Percentiles rank a stretch among this genome's conserved stretches.
These are phyloP conservation scores for Polyporus tsugae DNA, from an alignment of 1,284 basidiomycete species.

Conservation along the genomic window DNA sequence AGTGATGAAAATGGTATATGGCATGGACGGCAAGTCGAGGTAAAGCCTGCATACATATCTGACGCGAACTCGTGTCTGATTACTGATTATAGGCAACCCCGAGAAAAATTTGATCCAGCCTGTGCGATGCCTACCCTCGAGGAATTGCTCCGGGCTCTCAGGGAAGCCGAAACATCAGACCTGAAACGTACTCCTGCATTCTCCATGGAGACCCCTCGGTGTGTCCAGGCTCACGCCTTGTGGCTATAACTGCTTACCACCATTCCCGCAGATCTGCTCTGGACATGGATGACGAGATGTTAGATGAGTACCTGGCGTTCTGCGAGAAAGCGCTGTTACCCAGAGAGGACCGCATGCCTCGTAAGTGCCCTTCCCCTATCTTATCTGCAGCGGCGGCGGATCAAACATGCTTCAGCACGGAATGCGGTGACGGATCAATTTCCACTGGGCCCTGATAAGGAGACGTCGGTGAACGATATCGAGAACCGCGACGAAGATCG, in stretches of 20 bases:
- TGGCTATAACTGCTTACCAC: not conserved
- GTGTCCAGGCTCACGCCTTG: not conserved
- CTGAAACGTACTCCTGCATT: slow-evolving; percentile 21
- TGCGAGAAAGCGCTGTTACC: slow-evolving; percentile 65
- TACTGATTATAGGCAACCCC: slow-evolving; percentile 42
- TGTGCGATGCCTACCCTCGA: slow-evolving; percentile 65
- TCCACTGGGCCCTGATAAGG: slow-evolving; percentile 21
- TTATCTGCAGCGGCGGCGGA: not conserved
- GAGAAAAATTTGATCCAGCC: slow-evolving; percentile 60
- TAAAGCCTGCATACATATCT: slow-evolving; percentile 34
- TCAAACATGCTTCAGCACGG: slow-evolving; percentile 29
- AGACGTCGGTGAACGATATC: not conserved
- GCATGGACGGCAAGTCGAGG: slow-evolving; percentile 78
- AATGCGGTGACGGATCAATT: slow-evolving; percentile 38
- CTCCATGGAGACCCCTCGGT: slow-evolving; percentile 19
- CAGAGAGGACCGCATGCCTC: slow-evolving; percentile 30
- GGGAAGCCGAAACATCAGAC: slow-evolving; percentile 47
- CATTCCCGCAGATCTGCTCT: slow-evolving; percentile 56
- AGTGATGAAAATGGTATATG: slow-evolving; percentile 85
- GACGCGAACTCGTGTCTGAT: not conserved
- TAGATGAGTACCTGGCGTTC: slow-evolving; percentile 76
- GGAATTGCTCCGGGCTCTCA: slow-evolving; percentile 61
- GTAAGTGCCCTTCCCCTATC: slow-evolving; percentile 23
- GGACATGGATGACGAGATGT: slow-evolving; percentile 57
- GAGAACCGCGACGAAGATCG: not conserved